A percentile compares a stretch with the other conserved stretches of the same genome.
These are phyloP conservation scores for Begonia masoniana DNA, from an alignment of 306 rosid genomes.

Conservation along the genomic window DNA sequence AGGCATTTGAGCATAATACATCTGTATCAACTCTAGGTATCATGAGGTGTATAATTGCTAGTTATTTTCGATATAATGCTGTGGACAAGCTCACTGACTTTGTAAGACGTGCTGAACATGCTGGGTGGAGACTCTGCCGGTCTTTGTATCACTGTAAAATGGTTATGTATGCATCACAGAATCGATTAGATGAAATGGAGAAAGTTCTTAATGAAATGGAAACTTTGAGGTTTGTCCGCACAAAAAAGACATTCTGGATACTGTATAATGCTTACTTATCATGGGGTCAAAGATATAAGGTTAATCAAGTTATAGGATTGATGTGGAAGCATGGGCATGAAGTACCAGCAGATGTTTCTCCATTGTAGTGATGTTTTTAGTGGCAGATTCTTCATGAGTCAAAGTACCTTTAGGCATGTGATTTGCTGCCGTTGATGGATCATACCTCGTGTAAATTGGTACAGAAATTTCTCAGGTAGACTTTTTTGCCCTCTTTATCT, in stretches of 20 bases:
- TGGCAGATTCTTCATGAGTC: neutral
- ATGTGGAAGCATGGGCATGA: slow-evolving; percentile 73
- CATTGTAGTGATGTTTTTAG: slow-evolving; percentile 17
- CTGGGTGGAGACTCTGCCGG: slow-evolving; percentile 54
- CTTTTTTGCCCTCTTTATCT: too few relatives aligned
- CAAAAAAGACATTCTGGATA: slow-evolving; percentile 53
- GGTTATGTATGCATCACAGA: slow-evolving; percentile 48
- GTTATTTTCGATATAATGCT: slow-evolving; percentile 51
- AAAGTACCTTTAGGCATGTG: too few relatives aligned
- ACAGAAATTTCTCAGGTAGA: too few relatives aligned
- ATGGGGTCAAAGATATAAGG: slow-evolving; percentile 40
- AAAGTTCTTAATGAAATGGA: slow-evolving; percentile 55
- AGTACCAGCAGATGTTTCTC: slow-evolving; percentile 33
- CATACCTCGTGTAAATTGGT: too few relatives aligned
- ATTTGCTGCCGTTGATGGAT: too few relatives aligned
- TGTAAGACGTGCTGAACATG: slow-evolving; percentile 45
- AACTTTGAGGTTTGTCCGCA: slow-evolving; percentile 11
- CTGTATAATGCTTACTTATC: slow-evolving; percentile 37
- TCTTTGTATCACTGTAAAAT: slow-evolving; percentile 72
- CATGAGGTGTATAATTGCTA: slow-evolving; percentile 37
- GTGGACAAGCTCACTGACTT: slow-evolving; percentile 46
- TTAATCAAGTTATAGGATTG: slow-evolving; percentile 35
- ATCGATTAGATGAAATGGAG: slow-evolving; percentile 51
- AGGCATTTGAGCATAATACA: slow-evolving; percentile 51
- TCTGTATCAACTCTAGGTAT: slow-evolving; percentile 13